Evolutionary conservation across 208 protist species (phyloP), one percentile per base, ranked within the genome.

Genomic region (Hexamita inflata): DNA sequence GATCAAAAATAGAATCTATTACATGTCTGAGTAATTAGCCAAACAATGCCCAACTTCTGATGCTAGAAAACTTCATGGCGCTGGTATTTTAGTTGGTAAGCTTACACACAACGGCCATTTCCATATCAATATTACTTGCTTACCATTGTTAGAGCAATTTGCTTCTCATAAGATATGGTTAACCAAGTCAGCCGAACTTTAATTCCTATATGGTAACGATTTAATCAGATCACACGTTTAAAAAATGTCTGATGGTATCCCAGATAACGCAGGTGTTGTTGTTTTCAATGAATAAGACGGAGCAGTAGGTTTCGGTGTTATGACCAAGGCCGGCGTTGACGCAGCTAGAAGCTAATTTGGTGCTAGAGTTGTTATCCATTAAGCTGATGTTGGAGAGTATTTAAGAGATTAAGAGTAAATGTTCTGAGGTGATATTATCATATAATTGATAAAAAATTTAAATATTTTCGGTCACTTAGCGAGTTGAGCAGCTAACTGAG

Each of bases 201-300:
- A 9, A 40, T 70, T 70, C 38, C 64, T 70, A 30, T 70, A 70
- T 70, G 38, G 38, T 28, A 70, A 70, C n/a, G 64, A 70, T 49
- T 7, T 70, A n/a, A 70, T 45, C 11, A 40, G 38, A 32, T 13
- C 64, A 15, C 64, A 70, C 9, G 42, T 70, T 32, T 4, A 9
- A 11, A n/a, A 49, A n/a, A 70, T 70, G 35, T 45, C 30, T 49
- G 64, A 70, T 32, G 32, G 35, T 4, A 70, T 70, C n/a, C 64
- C 64, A 49, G 64, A 70, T 15, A 13, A 70, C 9, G 64, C 64
- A 32, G 64, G 64, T n/a, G 40, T 70, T 32, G 9, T 70, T 24
- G 38, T 70, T n/a, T 35, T 13, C 35, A 45, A 38, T 45, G n/a
- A 7, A 7, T 7, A 70, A 45, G 64, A n/a, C 9, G 4, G 9